Conservation (phyloP, 805 yeast species). For the Starmerella sp. region DNA sequence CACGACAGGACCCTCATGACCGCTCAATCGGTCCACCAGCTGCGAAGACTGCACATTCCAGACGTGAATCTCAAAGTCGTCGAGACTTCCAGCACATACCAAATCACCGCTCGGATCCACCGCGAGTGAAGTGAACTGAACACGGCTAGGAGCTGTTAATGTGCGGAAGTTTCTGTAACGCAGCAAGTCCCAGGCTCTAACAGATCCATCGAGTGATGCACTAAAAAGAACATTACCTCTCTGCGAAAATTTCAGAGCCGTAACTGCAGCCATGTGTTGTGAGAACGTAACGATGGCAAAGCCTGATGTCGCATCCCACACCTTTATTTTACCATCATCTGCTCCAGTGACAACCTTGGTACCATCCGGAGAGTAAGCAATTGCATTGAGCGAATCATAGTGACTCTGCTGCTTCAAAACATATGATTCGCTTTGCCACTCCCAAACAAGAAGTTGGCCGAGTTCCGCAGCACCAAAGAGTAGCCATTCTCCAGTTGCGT, state of each 20-base stretch:
- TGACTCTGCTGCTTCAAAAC: constrained; percentile 95
- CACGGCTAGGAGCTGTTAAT: constrained; percentile 78
- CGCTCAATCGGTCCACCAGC: constrained; percentile 72
- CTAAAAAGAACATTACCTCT: constrained; percentile 85
- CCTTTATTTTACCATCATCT: constrained; percentile 92
- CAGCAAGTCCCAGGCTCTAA: constrained; percentile 91
- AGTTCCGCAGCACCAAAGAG: constrained; percentile 84
- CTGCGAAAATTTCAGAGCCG: constrained; percentile 77
- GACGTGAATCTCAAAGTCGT: constrained; percentile 79
- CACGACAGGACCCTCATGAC: constrained; percentile 94
- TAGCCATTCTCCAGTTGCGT: constrained; percentile 87
- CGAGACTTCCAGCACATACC: constrained; percentile 87
- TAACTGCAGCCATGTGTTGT: constrained; percentile 82
- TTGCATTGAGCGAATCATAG: constrained; percentile 74
- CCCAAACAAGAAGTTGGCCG: constrained; percentile 94
- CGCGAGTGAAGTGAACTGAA: constrained; percentile 79
- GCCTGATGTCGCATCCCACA: constrained; percentile 91
- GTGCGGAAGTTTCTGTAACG: constrained; percentile 91
- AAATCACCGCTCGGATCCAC: constrained; percentile 97
- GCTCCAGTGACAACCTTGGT: constrained; percentile 83
- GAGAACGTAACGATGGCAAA: constrained; percentile 85
- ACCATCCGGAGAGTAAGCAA: constrained; percentile 91
- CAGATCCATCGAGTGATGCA: constrained; percentile 89
- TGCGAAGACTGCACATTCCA: constrained; percentile 98
- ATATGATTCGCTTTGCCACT: constrained; percentile 97